A percentile compares a stretch with the other conserved stretches of the same genome.
phyloP scores from a whole-genome alignment of 352 stramenopile genomes.

The Phytophthora citricola region DNA sequence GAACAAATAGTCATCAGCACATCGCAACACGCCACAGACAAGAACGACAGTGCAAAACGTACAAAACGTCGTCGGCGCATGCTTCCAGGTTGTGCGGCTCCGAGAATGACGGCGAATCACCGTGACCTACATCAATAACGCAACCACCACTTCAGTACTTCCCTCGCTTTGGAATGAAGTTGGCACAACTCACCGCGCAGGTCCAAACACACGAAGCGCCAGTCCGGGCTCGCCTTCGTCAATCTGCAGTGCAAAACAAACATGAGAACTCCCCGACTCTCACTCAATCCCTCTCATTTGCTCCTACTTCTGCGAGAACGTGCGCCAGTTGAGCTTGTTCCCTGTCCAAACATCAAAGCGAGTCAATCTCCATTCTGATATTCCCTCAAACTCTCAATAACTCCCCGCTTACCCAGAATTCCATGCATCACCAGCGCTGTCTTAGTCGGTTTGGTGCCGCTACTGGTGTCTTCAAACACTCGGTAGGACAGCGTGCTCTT shows the following conservation, averaged over 20 bases:
- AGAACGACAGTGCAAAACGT: conserved; percentile 7
- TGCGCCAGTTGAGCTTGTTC: conserved; percentile 88
- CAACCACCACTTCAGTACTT: conserved; percentile 1
- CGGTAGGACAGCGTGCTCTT: conserved; percentile 72
- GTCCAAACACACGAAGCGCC: conserved; percentile 72
- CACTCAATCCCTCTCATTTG: not conserved
- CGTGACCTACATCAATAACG: conserved; percentile 49
- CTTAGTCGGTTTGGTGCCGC: conserved; percentile 49
- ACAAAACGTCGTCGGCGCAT: conserved; percentile 78
- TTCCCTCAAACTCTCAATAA: not conserved
- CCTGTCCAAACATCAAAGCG: conserved; percentile 35
- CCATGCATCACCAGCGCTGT: conserved; percentile 83
- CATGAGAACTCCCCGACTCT: not conserved
- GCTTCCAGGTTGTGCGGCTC: conserved; percentile 68
- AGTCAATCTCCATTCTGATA: conserved; percentile 1
- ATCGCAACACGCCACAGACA: not conserved
- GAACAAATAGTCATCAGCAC: not conserved
- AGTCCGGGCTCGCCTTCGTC: conserved; percentile 69
- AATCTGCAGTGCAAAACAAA: conserved; percentile 38
- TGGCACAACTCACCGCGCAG: conserved; percentile 54
- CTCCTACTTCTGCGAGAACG: conserved; percentile 74
- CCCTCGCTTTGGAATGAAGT: not conserved
- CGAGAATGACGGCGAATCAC: conserved; percentile 74
- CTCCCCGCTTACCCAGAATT: conserved; percentile 62
- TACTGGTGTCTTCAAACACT: conserved; percentile 60